A percentile compares a stretch with the other conserved stretches of the same genome.
Conservation (phyloP, 2,329 filamentous ascomycete genomes). For the Aaosphaeria arxii region DNA sequence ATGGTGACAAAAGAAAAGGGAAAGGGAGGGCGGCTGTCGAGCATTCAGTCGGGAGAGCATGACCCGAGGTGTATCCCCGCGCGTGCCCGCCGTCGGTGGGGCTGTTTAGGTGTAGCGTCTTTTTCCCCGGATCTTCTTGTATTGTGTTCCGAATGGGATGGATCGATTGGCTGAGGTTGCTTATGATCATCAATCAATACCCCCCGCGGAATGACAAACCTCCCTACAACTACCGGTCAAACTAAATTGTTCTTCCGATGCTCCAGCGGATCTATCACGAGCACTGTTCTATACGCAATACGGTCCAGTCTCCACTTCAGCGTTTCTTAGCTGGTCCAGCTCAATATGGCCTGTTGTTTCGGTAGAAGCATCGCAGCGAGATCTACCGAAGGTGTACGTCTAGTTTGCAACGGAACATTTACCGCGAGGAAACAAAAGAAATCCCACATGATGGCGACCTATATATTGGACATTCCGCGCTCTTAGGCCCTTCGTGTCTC, state of each 20-base stretch:
- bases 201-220: too few species aligned
- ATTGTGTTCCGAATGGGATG: background rate
- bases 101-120: conserved; percentile 8
- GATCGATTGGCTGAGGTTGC: conserved; percentile 15
- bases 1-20: conserved; percentile 17
- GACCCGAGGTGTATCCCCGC: conserved; percentile 17
- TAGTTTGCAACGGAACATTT: too few species aligned
- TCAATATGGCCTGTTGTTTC: conserved; percentile 10
- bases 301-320: background rate
- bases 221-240: too few species aligned
- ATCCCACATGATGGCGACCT: background rate
- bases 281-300: conserved; percentile 11
- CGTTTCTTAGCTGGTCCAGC: background rate
- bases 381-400: conserved; percentile 22
- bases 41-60: conserved; percentile 9
- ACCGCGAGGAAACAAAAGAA: too few species aligned
- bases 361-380: conserved; percentile 24
- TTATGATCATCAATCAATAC: background rate
- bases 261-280: conserved; percentile 9
- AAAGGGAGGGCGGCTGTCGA: conserved; percentile 8
- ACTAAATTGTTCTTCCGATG: conserved; percentile 3
- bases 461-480: conserved; percentile 16
- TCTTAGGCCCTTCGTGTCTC: conserved; percentile 7
- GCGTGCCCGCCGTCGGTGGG: conserved; percentile 10
- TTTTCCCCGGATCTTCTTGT: conserved; percentile 18